phyloP scores from a whole-genome alignment of 345 rosid species.

The Erucastrum elatum region DNA sequence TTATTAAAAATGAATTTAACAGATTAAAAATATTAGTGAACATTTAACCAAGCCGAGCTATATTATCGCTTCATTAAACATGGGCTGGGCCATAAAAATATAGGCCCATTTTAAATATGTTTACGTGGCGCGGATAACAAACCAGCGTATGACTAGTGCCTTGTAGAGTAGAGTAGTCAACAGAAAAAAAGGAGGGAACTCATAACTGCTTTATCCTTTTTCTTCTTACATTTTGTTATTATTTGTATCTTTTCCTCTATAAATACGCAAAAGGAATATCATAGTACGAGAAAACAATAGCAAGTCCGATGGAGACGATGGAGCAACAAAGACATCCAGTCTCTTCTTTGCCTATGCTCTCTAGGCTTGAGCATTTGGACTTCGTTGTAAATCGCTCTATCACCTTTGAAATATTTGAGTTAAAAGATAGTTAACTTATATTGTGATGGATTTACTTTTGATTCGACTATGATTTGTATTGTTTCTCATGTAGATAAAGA shows the following conservation, averaged over 20 bases:
- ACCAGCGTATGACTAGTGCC: slow-evolving; percentile 37
- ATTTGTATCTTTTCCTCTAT: neutral
- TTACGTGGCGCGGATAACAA: slow-evolving; percentile 17
- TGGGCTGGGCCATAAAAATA: neutral
- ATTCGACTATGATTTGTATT: neutral
- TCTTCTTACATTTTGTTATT: slow-evolving; percentile 11
- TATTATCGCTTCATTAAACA: neutral
- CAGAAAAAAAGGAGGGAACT: slow-evolving; percentile 42
- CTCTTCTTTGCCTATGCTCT: slow-evolving; percentile 51
- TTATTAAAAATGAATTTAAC: neutral
- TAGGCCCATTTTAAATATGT: neutral
- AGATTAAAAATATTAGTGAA: neutral
- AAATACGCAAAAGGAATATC: neutral
- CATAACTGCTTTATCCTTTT: slow-evolving; percentile 36
- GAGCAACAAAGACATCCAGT: slow-evolving; percentile 47
- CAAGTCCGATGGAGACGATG: slow-evolving; percentile 44
- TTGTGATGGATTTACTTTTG: neutral
- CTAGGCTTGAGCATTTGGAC: slow-evolving; percentile 80
- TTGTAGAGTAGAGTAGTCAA: slow-evolving; percentile 5
- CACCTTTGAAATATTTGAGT: neutral
- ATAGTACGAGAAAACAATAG: neutral
- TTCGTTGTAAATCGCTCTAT: slow-evolving; percentile 44
- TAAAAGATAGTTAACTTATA: neutral
- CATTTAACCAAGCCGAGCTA: neutral
- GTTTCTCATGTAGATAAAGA: slow-evolving; percentile 50